Percentiles rank a stretch among this genome's conserved stretches.
Evolutionary conservation across 306 rosid species (phyloP).

Genomic region (Vicia faba): DNA sequence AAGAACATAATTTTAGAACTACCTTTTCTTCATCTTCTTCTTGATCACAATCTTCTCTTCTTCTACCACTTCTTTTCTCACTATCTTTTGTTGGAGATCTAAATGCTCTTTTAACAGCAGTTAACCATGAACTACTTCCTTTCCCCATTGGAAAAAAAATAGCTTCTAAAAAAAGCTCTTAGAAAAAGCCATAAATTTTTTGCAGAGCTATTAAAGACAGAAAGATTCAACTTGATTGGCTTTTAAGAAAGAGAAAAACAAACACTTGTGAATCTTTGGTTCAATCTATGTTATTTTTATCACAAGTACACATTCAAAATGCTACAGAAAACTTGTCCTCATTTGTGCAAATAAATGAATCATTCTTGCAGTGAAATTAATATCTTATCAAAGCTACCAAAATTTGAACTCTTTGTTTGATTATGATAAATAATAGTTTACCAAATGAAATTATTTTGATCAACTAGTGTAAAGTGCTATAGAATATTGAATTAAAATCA

Average conservation of each 20-base stretch:
- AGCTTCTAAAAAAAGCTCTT: background rate
- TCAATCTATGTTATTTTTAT: conserved; percentile 41
- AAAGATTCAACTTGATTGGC: conserved; percentile 33
- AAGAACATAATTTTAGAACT: background rate
- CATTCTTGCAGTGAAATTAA: conserved; percentile 5
- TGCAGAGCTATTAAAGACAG: conserved; percentile 28
- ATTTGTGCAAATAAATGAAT: conserved; percentile 28
- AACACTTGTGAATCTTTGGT: conserved; percentile 35
- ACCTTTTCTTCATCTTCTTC: conserved; percentile 90
- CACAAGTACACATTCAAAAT: conserved; percentile 36
- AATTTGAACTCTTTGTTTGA: background rate
- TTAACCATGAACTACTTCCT: conserved; percentile 85
- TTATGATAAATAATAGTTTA: background rate
- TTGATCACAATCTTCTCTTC: conserved; percentile 48
- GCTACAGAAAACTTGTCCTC: conserved; percentile 18
- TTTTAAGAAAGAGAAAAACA: conserved; percentile 22
- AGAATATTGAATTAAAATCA: conserved; percentile 23
- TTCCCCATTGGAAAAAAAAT: conserved; percentile 68
- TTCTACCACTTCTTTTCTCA: conserved; percentile 43
- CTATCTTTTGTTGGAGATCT: conserved; percentile 93
- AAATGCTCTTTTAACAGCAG: conserved; percentile 98
- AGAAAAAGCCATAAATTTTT: conserved; percentile 40
- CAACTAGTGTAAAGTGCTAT: conserved; percentile 2
- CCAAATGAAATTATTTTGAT: conserved; percentile 26
- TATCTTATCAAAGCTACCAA: conserved; percentile 10